Base-by-base conservation (phyloP, 768 basidiomycete species). In the Xerocomus spinulosus region DNA sequence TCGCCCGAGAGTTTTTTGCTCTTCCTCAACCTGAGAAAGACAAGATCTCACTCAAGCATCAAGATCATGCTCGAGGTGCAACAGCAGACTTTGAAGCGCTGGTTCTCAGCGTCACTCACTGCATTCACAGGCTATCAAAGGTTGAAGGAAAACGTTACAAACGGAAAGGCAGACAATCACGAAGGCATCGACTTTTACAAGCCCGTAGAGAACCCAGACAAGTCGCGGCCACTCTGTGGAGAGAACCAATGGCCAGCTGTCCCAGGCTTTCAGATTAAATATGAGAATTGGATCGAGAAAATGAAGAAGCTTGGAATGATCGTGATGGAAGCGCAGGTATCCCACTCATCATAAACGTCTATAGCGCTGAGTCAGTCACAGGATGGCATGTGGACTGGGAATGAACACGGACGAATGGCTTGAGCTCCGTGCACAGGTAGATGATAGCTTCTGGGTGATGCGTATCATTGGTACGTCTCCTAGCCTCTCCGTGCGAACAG, bases 401-500 rank as follows among this genome's bases (percentile, higher is more conserved):
- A 78, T 92, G 81, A 76, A 75, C 5, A 46, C 63, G 0, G 75
- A 79, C 1, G 92, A 93, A 59, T 88, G 87, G 84, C 50, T 70
- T 12, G 76, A 78, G 0, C 71, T 95, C 39, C 76, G 78, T n/a
- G 60, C 63, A 21, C 77, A 85, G 62, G 83, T 94, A 0, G 80
- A 90, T 49, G 82, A 94, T 54, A 84, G 83, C 54, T 96, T 95
- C 60, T 95, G 93, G 93, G 79, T 83, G 5, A 82, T 92, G 85
- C 78, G 92, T 5, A 72, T 85, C 4, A 88, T 95, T 47, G 91
- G 87, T 85, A 47, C 43, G 54, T 43, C 38, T 23, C 18, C 3
- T 18, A 17, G 3, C 26, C 21, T 28, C 44, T 13, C 17, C 17
- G 26, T 29, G 17, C 44, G 1, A 18, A 44, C 20, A 24, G 25